Conservation (phyloP, 768 basidiomycete genomes). For the Mycena haematopus region DNA sequence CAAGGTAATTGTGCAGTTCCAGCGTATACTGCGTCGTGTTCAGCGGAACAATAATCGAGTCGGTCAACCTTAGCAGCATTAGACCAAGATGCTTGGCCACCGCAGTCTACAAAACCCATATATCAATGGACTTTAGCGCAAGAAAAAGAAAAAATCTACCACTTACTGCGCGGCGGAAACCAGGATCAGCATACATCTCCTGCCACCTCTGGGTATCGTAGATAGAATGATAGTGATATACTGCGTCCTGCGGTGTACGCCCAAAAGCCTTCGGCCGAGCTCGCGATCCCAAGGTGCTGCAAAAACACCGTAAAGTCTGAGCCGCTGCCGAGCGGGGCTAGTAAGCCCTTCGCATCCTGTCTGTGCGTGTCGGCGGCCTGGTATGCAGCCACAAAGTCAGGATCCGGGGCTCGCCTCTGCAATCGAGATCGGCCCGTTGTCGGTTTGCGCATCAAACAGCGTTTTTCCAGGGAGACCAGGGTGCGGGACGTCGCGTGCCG, state of each 20-base stretch:
- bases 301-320: conserved; percentile 94
- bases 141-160: background rate
- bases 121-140: background rate
- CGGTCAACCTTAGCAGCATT: conserved; percentile 63
- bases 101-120: conserved; percentile 53
- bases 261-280: conserved; percentile 49
- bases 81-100: conserved; percentile 73
- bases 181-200: conserved; percentile 76
- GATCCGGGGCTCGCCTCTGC: conserved; percentile 44
- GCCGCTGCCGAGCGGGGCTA: conserved; percentile 78
- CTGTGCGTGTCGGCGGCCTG: conserved; percentile 41
- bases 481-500: conserved; percentile 62
- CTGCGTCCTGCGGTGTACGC: conserved; percentile 55
- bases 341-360: conserved; percentile 45
- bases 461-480: conserved; percentile 56
- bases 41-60: conserved; percentile 70
- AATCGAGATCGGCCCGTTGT: conserved; percentile 47
- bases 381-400: conserved; percentile 49
- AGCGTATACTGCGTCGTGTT: conserved; percentile 80
- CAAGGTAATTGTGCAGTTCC: conserved; percentile 68
- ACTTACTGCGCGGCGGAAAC: conserved; percentile 75
- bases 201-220: conserved; percentile 79
- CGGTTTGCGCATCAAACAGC: conserved; percentile 65
- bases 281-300: conserved; percentile 68
- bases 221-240: conserved; percentile 80